phyloP scores from a whole-genome alignment of 306 rosid genomes.

The Albizia julibrissin region DNA sequence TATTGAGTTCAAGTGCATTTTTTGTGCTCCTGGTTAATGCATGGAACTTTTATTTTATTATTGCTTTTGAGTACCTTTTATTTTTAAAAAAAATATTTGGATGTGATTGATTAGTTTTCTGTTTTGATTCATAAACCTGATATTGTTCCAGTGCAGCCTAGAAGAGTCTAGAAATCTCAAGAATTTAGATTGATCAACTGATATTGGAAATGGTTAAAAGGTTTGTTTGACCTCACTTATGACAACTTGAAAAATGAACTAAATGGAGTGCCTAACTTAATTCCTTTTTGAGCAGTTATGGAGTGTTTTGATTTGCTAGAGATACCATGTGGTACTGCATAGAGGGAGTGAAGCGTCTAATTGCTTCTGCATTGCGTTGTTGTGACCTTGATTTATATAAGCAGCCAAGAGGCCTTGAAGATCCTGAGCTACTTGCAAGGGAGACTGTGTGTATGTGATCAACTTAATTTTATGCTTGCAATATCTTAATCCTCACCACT shows the following conservation, averaged over 20 bases:
- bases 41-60: background rate
- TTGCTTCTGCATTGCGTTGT: constrained; percentile 58
- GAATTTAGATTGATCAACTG: constrained; percentile 30
- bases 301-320: constrained; percentile 53
- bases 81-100: background rate
- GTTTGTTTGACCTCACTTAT: constrained; percentile 29
- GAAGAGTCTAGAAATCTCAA: constrained; percentile 6
- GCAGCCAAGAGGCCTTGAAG: constrained; percentile 62
- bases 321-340: constrained; percentile 68
- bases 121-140: constrained; percentile 16
- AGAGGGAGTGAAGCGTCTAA: constrained; percentile 49
- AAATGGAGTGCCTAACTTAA: background rate
- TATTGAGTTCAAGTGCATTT: background rate
- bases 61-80: background rate
- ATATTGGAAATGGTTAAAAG: constrained; percentile 64
- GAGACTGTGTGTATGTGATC: constrained; percentile 79
- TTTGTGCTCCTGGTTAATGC: background rate
- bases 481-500: background rate
- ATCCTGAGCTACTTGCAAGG: constrained; percentile 69
- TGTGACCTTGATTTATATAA: constrained; percentile 64
- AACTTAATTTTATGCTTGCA: constrained; percentile 6
- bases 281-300: constrained; percentile 50
- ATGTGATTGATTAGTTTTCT: background rate
- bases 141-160: constrained; percentile 29
- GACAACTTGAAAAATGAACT: background rate